A percentile compares a stretch with the other conserved stretches of the same genome.
These are phyloP conservation scores for Carex littledalei DNA, from an alignment of 176 grass and related monocot species.

Conservation along the genomic window DNA sequence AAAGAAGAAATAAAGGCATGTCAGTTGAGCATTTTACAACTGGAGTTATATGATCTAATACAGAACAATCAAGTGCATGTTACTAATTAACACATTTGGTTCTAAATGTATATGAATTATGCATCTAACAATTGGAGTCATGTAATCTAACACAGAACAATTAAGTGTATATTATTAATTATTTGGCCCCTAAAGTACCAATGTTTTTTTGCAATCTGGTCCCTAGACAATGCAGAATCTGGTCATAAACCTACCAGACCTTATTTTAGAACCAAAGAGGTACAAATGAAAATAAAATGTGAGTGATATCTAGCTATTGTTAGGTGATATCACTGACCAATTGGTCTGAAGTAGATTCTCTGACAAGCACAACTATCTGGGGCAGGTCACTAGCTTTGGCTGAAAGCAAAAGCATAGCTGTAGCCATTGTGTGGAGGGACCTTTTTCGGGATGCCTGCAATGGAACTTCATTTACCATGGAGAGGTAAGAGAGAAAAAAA, in stretches of 20 bases:
- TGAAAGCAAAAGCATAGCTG: constrained; percentile 81
- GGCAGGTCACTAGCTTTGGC: constrained; percentile 51
- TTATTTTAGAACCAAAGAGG: not conserved
- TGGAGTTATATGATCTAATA: not conserved
- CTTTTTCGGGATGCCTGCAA: constrained; percentile 79
- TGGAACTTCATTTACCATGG: constrained; percentile 51
- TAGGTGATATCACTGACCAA: constrained; percentile 52
- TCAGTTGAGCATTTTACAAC: not conserved
- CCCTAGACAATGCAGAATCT: not conserved
- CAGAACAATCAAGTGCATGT: not conserved
- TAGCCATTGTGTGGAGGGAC: constrained; percentile 80
- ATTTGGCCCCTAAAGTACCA: not conserved
- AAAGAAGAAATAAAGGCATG: not conserved
- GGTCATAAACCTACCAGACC: not conserved
- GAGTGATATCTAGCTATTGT: constrained; percentile 8
- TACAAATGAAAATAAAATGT: not conserved
- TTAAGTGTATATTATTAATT: too few species aligned
- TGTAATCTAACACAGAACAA: not conserved
- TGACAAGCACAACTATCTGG: constrained; percentile 44
- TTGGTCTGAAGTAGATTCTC: constrained; percentile 36
- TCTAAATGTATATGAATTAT: too few species aligned
- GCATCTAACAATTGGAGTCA: not conserved
- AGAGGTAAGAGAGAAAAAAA: constrained; percentile 31
- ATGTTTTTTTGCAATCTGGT: not conserved
- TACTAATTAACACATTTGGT: not conserved